A percentile compares a stretch with the other conserved stretches of the same genome.
These are phyloP conservation scores for Naganishia cerealis DNA, from an alignment of 1,284 basidiomycete species.

Conservation along the genomic window DNA sequence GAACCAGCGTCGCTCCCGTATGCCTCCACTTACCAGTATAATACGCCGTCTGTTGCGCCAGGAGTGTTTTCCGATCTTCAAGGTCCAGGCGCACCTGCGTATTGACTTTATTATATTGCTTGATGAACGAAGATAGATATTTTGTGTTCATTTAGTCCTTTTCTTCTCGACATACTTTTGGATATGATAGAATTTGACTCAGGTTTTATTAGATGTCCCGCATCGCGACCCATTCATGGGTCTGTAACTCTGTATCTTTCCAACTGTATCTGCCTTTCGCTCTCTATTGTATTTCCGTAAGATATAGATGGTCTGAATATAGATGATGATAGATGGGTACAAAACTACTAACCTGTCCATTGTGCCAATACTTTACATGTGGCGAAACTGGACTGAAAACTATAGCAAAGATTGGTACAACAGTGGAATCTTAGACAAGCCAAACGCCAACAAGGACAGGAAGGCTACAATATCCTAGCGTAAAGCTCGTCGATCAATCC, in stretches of 20 bases:
- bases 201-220: background rate
- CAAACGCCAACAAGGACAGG: background rate
- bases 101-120: background rate
- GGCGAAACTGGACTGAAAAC: background rate
- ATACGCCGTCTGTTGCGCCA: background rate
- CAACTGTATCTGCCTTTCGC: background rate
- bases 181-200: background rate
- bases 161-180: background rate
- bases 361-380: background rate
- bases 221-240: background rate
- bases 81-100: background rate
- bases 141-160: background rate
- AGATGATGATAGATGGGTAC: background rate
- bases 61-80: background rate
- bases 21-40: conserved; percentile 4
- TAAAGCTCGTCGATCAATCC: conserved; percentile 8
- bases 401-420: background rate
- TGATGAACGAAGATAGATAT: background rate
- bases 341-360: background rate
- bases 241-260: background rate
- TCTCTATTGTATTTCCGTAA: background rate
- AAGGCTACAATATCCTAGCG: background rate
- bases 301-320: background rate
- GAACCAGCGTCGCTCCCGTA: background rate
- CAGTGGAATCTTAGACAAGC: background rate